phyloP scores from a whole-genome alignment of 192 early-diverging fungal species.

The Coemansia sp. region DNA sequence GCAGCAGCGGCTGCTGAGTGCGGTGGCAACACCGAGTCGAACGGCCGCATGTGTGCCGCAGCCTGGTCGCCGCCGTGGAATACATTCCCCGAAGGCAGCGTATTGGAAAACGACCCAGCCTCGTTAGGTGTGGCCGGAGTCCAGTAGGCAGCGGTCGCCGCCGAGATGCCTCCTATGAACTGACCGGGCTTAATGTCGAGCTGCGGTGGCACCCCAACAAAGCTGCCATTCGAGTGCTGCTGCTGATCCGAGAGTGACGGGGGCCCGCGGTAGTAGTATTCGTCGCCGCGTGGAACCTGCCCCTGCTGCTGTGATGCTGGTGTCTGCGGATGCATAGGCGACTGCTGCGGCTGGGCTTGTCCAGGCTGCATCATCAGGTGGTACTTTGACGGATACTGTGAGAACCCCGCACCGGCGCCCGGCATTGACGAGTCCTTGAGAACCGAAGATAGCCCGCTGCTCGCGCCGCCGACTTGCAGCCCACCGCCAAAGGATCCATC shows the following conservation, averaged over 20 bases:
- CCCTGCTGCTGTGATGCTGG: constrained; percentile 23
- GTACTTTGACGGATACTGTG: constrained; percentile 41
- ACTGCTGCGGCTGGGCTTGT: constrained; percentile 26
- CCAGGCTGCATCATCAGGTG: constrained; percentile 50
- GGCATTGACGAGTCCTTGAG: constrained; percentile 26
- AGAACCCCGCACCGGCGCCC: constrained; percentile 15
- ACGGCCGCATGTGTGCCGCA: constrained; percentile 34
- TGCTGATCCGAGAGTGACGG: constrained; percentile 20
- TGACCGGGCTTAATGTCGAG: constrained; percentile 41
- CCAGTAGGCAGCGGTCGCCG: constrained; percentile 27
- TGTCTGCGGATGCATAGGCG: constrained; percentile 13
- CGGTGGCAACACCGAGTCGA: constrained; percentile 38
- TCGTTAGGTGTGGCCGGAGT: constrained; percentile 49
- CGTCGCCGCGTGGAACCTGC: constrained; percentile 27
- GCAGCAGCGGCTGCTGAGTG: constrained; percentile 14
- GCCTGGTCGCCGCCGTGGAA: constrained; percentile 41
- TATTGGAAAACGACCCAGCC: constrained; percentile 38
- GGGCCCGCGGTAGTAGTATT: constrained; percentile 32
- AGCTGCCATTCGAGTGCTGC: constrained; percentile 27
- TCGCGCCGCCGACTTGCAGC: constrained; percentile 2
- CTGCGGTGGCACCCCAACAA: constrained; percentile 41
- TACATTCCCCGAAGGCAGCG: constrained; percentile 39
- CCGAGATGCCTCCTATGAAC: constrained; percentile 25
- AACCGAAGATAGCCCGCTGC: constrained; percentile 25
- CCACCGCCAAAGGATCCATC: constrained; percentile 21